Evolutionary conservation across 2,329 filamentous ascomycete species (phyloP).

Genomic region (Colletotrichum filicis): DNA sequence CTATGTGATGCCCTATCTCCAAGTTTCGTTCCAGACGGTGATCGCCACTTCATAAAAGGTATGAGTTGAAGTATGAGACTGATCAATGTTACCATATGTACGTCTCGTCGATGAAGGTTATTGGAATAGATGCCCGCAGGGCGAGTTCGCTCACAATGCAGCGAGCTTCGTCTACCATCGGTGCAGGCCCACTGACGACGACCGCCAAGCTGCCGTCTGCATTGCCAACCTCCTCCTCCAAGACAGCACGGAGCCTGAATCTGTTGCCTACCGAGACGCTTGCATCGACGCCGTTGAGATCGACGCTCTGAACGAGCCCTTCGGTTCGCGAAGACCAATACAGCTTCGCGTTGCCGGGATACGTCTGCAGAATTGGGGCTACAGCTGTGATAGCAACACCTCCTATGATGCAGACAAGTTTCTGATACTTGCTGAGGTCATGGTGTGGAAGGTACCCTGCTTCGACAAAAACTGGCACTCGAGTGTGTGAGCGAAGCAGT

Average conservation of each 20-base stretch:
- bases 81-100: neutral
- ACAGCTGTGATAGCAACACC: constrained; percentile 9
- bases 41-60: too few relatives aligned
- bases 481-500: neutral
- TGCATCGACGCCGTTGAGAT: neutral
- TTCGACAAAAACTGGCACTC: neutral
- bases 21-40: too few relatives aligned
- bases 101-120: neutral
- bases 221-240: neutral
- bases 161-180: neutral
- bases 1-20: too few relatives aligned
- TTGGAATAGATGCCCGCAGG: neutral
- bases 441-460: constrained; percentile 4
- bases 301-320: too few relatives aligned
- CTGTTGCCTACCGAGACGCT: neutral
- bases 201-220: neutral
- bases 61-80: too few relatives aligned
- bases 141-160: neutral
- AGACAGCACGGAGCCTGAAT: neutral
- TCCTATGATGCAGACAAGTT: neutral
- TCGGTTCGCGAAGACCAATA: neutral
- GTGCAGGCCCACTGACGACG: neutral
- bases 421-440: neutral
- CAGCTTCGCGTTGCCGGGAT: neutral
- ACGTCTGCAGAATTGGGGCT: neutral